These are phyloP conservation scores for Inosperma sp. DNA, from an alignment of 768 basidiomycete genomes.

Conservation along the genomic window DNA sequence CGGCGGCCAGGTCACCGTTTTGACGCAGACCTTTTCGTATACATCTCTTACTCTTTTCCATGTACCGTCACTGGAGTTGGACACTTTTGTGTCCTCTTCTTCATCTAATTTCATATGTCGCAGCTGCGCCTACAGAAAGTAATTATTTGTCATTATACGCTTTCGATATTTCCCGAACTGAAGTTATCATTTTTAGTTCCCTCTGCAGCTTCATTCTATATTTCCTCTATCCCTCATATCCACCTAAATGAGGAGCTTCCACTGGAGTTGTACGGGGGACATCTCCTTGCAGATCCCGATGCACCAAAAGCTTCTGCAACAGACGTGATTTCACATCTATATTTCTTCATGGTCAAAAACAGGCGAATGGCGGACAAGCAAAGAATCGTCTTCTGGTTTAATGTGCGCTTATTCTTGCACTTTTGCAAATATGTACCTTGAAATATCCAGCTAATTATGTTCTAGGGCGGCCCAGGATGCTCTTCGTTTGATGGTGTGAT, in stretches of 20 bases:
- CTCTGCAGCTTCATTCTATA: slow-evolving; percentile 81
- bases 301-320: slow-evolving; percentile 43
- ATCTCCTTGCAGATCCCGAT: slow-evolving; percentile 75
- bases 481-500: slow-evolving; percentile 95
- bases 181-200: slow-evolving; percentile 39
- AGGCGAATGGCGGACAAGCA: slow-evolving; percentile 85
- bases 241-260: slow-evolving; percentile 67
- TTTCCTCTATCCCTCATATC: slow-evolving; percentile 69
- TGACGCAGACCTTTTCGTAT: no score
- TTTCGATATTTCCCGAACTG: background rate
- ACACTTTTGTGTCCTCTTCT: slow-evolving; percentile 12
- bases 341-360: slow-evolving; percentile 88
- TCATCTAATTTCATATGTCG: slow-evolving; percentile 11
- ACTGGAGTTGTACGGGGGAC: slow-evolving; percentile 80
- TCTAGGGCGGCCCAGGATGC: slow-evolving; percentile 92
- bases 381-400: slow-evolving; percentile 94
- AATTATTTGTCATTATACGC: slow-evolving; percentile 18
- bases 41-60: slow-evolving; percentile 8
- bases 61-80: slow-evolving; percentile 8
- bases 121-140: slow-evolving; percentile 37
- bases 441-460: background rate
- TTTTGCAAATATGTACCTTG: background rate
- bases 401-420: slow-evolving; percentile 46
- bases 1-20: no score
- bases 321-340: slow-evolving; percentile 74